These are phyloP conservation scores for Xylariaceae sp. DNA, from an alignment of 2,329 filamentous ascomycete genomes.

Conservation along the genomic window DNA sequence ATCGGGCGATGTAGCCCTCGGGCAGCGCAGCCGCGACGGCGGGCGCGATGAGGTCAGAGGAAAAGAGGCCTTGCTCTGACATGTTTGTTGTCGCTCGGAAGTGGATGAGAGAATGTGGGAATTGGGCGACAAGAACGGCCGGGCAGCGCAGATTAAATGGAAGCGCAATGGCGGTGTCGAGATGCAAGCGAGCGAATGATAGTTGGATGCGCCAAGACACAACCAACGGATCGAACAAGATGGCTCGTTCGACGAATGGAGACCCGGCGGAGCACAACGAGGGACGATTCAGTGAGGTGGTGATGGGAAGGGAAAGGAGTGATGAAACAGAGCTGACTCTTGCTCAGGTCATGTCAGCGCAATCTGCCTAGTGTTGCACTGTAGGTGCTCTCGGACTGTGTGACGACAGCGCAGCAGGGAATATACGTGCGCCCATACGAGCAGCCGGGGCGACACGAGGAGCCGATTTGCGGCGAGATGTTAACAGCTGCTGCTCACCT, in stretches of 20 bases:
- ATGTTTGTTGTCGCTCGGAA: slow-evolving; percentile 19
- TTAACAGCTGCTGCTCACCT: too few species aligned
- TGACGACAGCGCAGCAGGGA: slow-evolving; percentile 4
- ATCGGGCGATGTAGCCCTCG: slow-evolving; percentile 75
- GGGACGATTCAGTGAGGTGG: neutral
- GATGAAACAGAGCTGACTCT: neutral
- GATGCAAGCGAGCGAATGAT: neutral
- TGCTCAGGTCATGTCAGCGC: neutral
- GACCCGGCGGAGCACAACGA: neutral
- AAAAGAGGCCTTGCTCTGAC: slow-evolving; percentile 65
- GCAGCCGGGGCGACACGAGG: slow-evolving; percentile 3
- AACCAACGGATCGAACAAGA: neutral
- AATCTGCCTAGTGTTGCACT: neutral
- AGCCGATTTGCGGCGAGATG: neutral
- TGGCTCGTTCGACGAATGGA: neutral
- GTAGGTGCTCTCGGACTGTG: neutral
- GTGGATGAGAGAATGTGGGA: neutral
- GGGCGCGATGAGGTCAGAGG: slow-evolving; percentile 70
- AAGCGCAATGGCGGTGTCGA: neutral
- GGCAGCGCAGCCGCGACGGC: slow-evolving; percentile 69
- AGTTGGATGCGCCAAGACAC: neutral
- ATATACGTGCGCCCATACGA: neutral
- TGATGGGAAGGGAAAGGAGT: neutral
- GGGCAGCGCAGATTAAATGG: neutral
- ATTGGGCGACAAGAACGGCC: neutral